Percentiles rank a stretch among this genome's conserved stretches.
Evolutionary conservation across 192 early-diverging fungal species (phyloP).

Genomic region (Chytriomyces sp.): DNA sequence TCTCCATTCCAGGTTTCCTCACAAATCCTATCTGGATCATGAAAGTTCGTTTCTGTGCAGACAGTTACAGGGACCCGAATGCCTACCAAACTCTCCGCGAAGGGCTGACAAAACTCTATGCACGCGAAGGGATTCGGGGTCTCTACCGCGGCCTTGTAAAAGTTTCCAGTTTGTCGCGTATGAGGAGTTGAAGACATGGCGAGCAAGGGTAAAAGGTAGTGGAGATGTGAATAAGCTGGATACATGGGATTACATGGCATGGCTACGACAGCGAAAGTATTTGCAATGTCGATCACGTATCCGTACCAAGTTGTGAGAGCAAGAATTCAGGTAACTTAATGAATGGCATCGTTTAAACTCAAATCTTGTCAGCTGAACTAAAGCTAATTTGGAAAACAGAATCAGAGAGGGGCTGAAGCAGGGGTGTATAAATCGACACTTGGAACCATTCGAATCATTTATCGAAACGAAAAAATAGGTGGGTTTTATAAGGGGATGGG

Average conservation of each 20-base stretch:
- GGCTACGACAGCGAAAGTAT: slow-evolving; percentile 83
- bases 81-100: slow-evolving; percentile 48
- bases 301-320: slow-evolving; percentile 91
- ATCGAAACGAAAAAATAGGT: slow-evolving; percentile 63
- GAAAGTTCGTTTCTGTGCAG: slow-evolving; percentile 74
- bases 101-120: slow-evolving; percentile 75
- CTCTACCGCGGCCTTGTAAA: slow-evolving; percentile 92
- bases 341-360: background rate
- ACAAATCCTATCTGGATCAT: slow-evolving; percentile 98
- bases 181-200: slow-evolving; percentile 86
- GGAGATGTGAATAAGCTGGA: slow-evolving; percentile 32
- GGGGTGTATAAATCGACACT: slow-evolving; percentile 15
- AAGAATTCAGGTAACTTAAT: slow-evolving; percentile 67
- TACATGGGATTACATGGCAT: slow-evolving; percentile 81
- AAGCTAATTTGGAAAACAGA: background rate
- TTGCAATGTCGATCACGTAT: slow-evolving; percentile 79
- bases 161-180: slow-evolving; percentile 98
- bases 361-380: background rate
- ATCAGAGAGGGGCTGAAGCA: slow-evolving; percentile 15
- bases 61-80: slow-evolving; percentile 40
- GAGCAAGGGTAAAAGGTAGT: slow-evolving; percentile 23
- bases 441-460: background rate
- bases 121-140: slow-evolving; percentile 81
- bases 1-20: slow-evolving; percentile 43
- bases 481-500: slow-evolving; percentile 95